Base-by-base conservation (phyloP, 495 filamentous ascomycete genomes). In the Neurospora sp. region DNA sequence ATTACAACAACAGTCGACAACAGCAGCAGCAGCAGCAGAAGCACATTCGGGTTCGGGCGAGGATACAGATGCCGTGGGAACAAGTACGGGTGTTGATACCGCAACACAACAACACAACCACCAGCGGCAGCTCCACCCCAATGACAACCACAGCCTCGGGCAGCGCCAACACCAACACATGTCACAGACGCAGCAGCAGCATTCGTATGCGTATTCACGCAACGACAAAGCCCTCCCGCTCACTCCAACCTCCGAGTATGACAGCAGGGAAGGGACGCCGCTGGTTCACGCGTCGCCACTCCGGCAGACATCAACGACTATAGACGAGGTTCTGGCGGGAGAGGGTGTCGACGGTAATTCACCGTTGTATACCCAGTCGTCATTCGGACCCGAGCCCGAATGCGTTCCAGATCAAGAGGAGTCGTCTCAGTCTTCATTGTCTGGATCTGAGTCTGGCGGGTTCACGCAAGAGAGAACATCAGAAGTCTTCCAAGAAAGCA, bases 211-310 rank as follows among this genome's bases (percentile, higher is more conserved):
- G 2, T 41, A 44, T 0, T 46, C 41, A 44, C 59, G 31, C 35
- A 71, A 39, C 7, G 77, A 82, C 39, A 81, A 81, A 69, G 69
- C 75, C 14, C 75, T 82, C 3, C 81, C 81, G 39, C 72, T 84
- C 14, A 85, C 83, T 44, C 84, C 83, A 2, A 77, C 79, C 12
- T 82, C 81, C 6, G 80, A 83, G 70, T 78, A 74, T 70, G 54
- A 66, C 16, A 78, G 79, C 69, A 54, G 77, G 69, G 79, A 80
- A 10, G 71, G 69, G 23, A 80, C 75, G 0, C 73, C 78, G 1
- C 54, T 69, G 2, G 48, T 66, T 16, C 54, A 66, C 54, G 14
- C 54, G 14, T 35, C 54, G 27, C 54, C 54, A 66, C 27, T 66
- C 27, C 27, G 54, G 54, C 54, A 66, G 27, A 66, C 54, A 18